A percentile compares a stretch with the other conserved stretches of the same genome.
Evolutionary conservation across 306 rosid species (phyloP).

Genomic region (Dryas drummondii): DNA sequence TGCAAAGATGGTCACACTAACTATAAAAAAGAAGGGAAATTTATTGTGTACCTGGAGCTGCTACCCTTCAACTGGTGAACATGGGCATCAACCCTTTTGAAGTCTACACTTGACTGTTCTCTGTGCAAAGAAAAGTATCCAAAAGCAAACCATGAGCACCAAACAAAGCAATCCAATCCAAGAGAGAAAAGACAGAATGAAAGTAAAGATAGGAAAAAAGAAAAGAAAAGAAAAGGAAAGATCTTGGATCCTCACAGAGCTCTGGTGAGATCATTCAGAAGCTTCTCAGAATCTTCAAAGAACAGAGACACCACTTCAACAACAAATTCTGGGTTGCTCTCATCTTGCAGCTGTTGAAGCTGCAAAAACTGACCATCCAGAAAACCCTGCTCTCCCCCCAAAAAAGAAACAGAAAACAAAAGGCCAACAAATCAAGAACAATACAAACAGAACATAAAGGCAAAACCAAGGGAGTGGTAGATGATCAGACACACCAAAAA

Average conservation of each 20-base stretch:
- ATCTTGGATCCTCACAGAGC: conserved; percentile 58
- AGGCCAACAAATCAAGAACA: conserved; percentile 18
- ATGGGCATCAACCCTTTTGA: conserved; percentile 86
- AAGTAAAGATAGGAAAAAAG: not conserved
- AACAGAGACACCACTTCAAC: conserved; percentile 90
- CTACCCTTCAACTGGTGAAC: conserved; percentile 98
- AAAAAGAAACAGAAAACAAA: not conserved
- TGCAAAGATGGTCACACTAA: not conserved
- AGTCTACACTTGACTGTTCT: conserved; percentile 69
- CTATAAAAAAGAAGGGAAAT: conserved; percentile 1
- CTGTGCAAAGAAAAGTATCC: conserved; percentile 38
- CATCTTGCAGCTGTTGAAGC: conserved; percentile 96
- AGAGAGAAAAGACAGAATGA: not conserved
- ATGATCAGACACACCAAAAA: conserved; percentile 5
- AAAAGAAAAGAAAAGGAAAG: conserved; percentile 4
- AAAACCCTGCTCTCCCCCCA: conserved; percentile 53
- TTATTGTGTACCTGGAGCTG: conserved; percentile 74
- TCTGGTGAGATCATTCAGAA: conserved; percentile 78
- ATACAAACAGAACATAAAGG: conserved; percentile 22
- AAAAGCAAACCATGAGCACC: conserved; percentile 10
- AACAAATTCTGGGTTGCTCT: conserved; percentile 92
- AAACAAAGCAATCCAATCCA: conserved; percentile 11
- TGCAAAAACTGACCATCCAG: conserved; percentile 88
- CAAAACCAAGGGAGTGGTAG: conserved; percentile 7
- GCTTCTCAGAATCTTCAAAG: conserved; percentile 96